Percentiles rank a stretch among this genome's conserved stretches.
phyloP scores from a whole-genome alignment of 208 protist genomes.

The Angomonas deanei region DNA sequence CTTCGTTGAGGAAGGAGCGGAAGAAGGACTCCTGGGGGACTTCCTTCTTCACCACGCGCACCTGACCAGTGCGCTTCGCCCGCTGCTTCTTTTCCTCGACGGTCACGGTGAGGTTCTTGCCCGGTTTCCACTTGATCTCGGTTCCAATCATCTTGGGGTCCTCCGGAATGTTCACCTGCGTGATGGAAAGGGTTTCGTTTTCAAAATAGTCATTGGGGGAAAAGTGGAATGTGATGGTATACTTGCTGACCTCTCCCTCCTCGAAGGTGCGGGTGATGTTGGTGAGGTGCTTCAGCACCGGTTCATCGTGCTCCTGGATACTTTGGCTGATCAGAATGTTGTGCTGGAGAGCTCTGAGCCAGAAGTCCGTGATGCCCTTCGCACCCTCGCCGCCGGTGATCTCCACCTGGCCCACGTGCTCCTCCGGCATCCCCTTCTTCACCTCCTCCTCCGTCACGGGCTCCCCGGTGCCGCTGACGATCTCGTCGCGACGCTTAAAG shows the following conservation, averaged over 20 bases:
- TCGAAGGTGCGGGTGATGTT: constrained; percentile 48
- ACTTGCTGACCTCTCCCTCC: constrained; percentile 56
- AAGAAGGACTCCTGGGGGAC: constrained; percentile 76
- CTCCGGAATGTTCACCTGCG: constrained; percentile 35
- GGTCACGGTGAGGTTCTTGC: constrained; percentile 69
- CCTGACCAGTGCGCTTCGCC: constrained; percentile 32
- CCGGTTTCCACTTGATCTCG: constrained; percentile 72
- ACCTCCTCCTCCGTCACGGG: constrained; percentile 47
- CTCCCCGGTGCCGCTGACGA: constrained; percentile 30
- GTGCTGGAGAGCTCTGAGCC: constrained; percentile 16
- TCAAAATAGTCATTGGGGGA: constrained; percentile 76
- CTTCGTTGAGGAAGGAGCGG: constrained; percentile 54
- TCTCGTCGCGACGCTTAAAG: constrained; percentile 41
- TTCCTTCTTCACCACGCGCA: constrained; percentile 33
- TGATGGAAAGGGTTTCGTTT: constrained; percentile 59
- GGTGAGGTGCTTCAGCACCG: constrained; percentile 56
- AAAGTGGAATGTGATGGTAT: constrained; percentile 78
- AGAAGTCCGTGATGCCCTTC: neutral
- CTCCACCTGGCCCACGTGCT: constrained; percentile 29
- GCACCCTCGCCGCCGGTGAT: constrained; percentile 6
- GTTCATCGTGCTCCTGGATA: constrained; percentile 75
- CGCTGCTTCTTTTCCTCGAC: constrained; percentile 54
- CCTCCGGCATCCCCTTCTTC: constrained; percentile 46
- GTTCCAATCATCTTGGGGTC: constrained; percentile 36
- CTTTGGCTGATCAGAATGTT: constrained; percentile 55